A percentile compares a stretch with the other conserved stretches of the same genome.
Conservation (phyloP, 306 rosid genomes). For the Fagus sylvatica region DNA sequence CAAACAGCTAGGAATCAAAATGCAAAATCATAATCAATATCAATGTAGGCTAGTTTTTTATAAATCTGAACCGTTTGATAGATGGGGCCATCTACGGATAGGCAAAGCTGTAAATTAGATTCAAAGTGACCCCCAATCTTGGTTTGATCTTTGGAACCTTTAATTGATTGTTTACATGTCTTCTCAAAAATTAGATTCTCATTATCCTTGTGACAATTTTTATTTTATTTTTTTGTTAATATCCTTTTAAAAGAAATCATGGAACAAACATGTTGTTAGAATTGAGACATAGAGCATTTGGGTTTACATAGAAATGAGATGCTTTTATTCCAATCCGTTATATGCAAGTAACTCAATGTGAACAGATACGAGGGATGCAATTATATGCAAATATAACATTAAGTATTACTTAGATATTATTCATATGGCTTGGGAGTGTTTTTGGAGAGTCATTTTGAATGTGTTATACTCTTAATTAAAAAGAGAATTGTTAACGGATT, state of each 20-base stretch:
- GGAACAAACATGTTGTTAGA: neutral
- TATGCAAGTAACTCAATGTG: no score
- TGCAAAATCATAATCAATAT: no score
- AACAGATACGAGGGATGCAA: no score
- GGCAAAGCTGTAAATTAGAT: neutral
- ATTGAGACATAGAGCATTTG: neutral
- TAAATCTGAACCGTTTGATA: neutral
- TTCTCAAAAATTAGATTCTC: neutral
- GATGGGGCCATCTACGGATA: neutral
- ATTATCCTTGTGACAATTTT: neutral
- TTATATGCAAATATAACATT: no score
- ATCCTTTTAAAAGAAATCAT: neutral
- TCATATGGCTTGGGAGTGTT: no score
- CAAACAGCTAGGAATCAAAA: neutral
- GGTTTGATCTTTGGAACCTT: neutral
- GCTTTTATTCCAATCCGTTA: neutral
- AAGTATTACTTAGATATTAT: no score
- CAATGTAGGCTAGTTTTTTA: neutral
- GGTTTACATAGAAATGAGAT: neutral
- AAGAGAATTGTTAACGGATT: no score
- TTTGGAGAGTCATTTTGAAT: no score
- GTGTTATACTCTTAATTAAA: no score
- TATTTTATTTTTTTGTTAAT: no score
- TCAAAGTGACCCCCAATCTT: neutral
- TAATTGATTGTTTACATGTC: neutral